Evolutionary conservation across 2,329 filamentous ascomycete genomes (phyloP).

Genomic region (Sarocladiaceae sp.): DNA sequence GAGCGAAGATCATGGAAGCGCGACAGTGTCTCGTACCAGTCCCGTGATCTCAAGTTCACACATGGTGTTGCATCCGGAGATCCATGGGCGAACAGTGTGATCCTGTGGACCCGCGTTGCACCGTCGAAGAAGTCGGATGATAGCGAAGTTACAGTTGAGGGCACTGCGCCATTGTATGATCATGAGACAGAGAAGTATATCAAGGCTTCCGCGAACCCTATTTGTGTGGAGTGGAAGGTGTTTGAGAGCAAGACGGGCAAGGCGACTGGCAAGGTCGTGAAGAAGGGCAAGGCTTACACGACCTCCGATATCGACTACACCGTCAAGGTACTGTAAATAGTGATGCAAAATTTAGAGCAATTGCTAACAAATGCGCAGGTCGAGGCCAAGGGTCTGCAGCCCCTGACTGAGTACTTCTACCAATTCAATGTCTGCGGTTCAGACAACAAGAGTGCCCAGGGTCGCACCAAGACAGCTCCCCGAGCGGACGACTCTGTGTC

Average conservation of each 20-base stretch:
- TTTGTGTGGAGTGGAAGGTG: slow-evolving; percentile 66
- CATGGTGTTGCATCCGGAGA: slow-evolving; percentile 54
- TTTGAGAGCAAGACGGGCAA: slow-evolving; percentile 38
- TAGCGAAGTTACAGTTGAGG: slow-evolving; percentile 39
- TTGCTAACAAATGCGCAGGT: slow-evolving; percentile 35
- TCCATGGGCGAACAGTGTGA: slow-evolving; percentile 54
- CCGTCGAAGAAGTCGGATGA: slow-evolving; percentile 39
- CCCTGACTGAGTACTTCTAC: slow-evolving; percentile 65
- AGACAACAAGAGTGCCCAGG: slow-evolving; percentile 55
- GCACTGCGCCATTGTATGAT: slow-evolving; percentile 38
- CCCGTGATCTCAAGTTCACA: slow-evolving; percentile 55
- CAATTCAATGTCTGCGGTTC: slow-evolving; percentile 67
- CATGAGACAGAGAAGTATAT: slow-evolving; percentile 46
- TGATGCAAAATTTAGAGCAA: too few species aligned
- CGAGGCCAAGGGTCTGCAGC: slow-evolving; percentile 57
- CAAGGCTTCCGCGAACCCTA: slow-evolving; percentile 41
- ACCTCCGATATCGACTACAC: slow-evolving; percentile 74
- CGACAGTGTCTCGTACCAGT: slow-evolving; percentile 36
- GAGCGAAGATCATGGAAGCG: slow-evolving; percentile 46
- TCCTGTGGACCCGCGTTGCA: slow-evolving; percentile 45
- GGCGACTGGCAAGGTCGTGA: slow-evolving; percentile 39
- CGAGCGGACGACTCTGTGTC: slow-evolving; percentile 49
- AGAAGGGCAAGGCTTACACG: slow-evolving; percentile 60
- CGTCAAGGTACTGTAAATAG: slow-evolving; percentile 66
- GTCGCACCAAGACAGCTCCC: slow-evolving; percentile 68